Conservation (phyloP, 2,329 filamentous ascomycete genomes). For the Alternaria angustiovoidea region DNA sequence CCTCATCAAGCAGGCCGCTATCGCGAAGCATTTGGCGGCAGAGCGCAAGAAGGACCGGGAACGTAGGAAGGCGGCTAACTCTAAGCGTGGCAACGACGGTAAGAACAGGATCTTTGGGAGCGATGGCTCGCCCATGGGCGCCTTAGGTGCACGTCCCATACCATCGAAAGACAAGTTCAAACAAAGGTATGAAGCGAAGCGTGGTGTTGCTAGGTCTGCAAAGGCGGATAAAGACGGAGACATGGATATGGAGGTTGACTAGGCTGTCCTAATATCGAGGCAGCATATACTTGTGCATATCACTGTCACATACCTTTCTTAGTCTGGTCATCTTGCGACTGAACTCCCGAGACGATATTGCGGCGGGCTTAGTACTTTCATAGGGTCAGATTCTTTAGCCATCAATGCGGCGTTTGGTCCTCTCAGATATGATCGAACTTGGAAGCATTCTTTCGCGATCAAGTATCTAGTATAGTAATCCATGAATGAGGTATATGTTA, state of each 20-base stretch:
- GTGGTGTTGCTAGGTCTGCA: background rate
- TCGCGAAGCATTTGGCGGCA: background rate
- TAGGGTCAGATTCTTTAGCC: background rate
- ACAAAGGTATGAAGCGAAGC: background rate
- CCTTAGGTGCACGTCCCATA: background rate
- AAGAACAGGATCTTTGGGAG: background rate
- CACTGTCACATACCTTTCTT: background rate
- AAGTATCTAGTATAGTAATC: background rate
- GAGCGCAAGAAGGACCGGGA: background rate
- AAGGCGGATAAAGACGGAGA: constrained; percentile 1
- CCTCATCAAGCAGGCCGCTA: background rate
- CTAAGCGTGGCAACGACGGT: background rate
- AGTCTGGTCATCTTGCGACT: background rate
- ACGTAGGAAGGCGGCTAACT: background rate
- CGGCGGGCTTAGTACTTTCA: too few relatives aligned
- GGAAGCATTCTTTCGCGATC: background rate
- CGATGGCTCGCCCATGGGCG: background rate
- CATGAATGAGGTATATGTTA: background rate
- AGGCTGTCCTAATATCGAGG: background rate
- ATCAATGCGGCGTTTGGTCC: background rate
- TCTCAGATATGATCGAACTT: background rate
- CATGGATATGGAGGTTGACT: constrained; percentile 14
- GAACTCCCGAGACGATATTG: background rate
- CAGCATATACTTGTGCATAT: background rate
- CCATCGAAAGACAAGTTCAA: background rate